Base-by-base conservation (phyloP, 768 basidiomycete species). In the Daedalea quercina region DNA sequence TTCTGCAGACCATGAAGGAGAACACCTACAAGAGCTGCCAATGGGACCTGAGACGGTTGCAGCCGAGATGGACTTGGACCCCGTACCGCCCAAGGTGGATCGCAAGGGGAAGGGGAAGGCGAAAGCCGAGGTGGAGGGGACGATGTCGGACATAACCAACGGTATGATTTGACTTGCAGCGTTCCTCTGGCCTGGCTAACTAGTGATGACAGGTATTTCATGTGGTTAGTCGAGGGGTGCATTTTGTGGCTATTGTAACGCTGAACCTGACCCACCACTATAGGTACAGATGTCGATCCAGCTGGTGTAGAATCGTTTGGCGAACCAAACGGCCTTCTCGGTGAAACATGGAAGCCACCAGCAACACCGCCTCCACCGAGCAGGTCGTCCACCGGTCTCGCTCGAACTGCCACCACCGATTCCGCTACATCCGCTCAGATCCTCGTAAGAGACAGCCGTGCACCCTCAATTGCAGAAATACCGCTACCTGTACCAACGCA, bases 131-230 rank as follows among this genome's bases (percentile, higher is more conserved):
- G 52, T 54, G 2, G 71, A 67, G n/a, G 44, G 24, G 15, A 60
- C 61, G 20, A 59, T 55, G 52, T 61, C 66, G 33, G 76, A 78
- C 57, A 77, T 78, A 44, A 78, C 76, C 2, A 78, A 79, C 51
- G 69, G 75, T 77, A 57, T 51, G 54, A 31, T 44, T 26, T 28
- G 46, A 31, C 13, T n/a, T 23, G 15, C 13, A 25, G 25, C 9
- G 17, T 51, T 53, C 44, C 35, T 24, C 24, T 40, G 33, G 34
- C 19, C 37, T 20, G 3, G 25, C n/a, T 26, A 19, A 20, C 15
- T 26, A 9, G 9, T 31, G 13, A 26, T 26, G 9, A 40, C 19
- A 40, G 37, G 37, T 15, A 19, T 25, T 17, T 22, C 44, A 4
- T 11, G 44, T 20, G 24, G 9, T 13, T 20, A 23, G 19, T 11